These are phyloP conservation scores for Botrytis aclada DNA, from an alignment of 2,329 filamentous ascomycete species.

Conservation along the genomic window DNA sequence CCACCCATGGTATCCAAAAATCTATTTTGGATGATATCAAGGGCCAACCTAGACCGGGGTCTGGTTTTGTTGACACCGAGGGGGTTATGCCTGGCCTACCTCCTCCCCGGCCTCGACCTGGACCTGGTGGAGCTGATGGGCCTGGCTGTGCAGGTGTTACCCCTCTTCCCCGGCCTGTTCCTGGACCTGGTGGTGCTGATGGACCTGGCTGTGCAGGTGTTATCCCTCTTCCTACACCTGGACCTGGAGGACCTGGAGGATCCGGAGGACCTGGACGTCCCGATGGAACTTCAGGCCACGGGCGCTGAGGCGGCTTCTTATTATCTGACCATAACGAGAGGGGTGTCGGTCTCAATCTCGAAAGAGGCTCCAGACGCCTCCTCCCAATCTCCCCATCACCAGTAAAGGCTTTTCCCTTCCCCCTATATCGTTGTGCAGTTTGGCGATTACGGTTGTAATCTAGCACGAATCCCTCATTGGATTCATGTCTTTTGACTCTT, in stretches of 20 bases:
- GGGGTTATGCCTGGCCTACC: background rate
- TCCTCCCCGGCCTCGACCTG: background rate
- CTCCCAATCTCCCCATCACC: background rate
- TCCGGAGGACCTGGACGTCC: background rate
- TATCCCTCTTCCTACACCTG: background rate
- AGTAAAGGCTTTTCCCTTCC: background rate
- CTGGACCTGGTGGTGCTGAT: background rate
- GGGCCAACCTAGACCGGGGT: too few species aligned
- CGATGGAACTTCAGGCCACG: background rate
- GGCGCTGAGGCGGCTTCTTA: background rate
- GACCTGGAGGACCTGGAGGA: background rate
- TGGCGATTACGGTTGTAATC: background rate
- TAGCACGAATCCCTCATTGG: background rate
- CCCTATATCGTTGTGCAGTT: background rate
- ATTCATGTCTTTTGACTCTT: background rate
- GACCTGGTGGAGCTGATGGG: background rate
- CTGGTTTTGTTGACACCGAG: background rate
- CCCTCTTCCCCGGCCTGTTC: background rate
- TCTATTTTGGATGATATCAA: background rate
- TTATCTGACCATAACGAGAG: background rate
- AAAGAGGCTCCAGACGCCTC: background rate
- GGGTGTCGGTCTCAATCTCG: background rate
- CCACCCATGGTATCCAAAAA: background rate
- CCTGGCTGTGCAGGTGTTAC: too few species aligned
- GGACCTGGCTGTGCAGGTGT: background rate